phyloP scores from a whole-genome alignment of 2,329 filamentous ascomycete genomes.

The Penicillium sp. region DNA sequence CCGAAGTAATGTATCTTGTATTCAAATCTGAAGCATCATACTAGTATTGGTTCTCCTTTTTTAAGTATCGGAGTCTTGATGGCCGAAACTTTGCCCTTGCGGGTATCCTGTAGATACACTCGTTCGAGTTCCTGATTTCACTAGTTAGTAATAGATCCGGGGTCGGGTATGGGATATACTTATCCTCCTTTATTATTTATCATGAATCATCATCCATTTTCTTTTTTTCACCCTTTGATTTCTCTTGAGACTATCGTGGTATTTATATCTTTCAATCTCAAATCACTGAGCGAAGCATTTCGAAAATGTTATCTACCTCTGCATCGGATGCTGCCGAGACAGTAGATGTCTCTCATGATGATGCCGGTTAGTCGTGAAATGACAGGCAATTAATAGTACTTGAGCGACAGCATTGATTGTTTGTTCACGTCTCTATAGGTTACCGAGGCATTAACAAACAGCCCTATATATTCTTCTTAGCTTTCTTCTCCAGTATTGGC shows the following conservation, averaged over 20 bases:
- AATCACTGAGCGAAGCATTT: too few species aligned
- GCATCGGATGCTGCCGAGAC: neutral
- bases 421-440: neutral
- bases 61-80: neutral
- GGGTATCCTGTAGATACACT: neutral
- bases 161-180: neutral
- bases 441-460: conserved; percentile 1
- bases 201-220: neutral
- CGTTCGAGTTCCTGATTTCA: neutral
- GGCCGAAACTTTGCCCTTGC: neutral
- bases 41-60: neutral
- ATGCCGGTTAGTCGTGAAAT: neutral
- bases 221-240: neutral
- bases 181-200: neutral
- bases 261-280: too few species aligned
- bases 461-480: conserved; percentile 5
- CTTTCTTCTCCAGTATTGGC: conserved; percentile 5
- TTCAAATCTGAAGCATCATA: neutral
- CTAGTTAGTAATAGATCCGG: neutral
- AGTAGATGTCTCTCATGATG: neutral
- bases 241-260: neutral
- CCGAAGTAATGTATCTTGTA: neutral
- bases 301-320: neutral
- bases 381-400: neutral
- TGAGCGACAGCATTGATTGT: neutral